Base-by-base conservation (phyloP, 768 basidiomycete species). In the Asterophora lycoperdoides region DNA sequence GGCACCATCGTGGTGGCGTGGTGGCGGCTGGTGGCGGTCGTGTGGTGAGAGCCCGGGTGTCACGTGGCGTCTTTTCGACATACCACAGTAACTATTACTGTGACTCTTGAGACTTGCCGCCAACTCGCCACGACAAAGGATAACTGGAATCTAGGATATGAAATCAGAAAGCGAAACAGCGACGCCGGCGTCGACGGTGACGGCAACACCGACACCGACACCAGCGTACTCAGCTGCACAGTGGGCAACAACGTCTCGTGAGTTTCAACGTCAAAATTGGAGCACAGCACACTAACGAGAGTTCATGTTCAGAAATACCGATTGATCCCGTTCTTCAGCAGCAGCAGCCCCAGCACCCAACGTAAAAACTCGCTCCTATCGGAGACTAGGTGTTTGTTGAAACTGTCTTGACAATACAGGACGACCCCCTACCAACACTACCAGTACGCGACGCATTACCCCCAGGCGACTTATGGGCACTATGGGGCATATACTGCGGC, bases 271-370 rank as follows among this genome's bases (percentile, higher is more conserved):
- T 34, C 30, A 32, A 13, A 32, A 33, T 17, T 41, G 10, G 2
- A 28, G 18, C 14, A 36, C 2, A 7, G 8, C 9, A 32, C 20
- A 26, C 35, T 46, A n/a, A 54, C 18, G 9, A n/a, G 14, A 32
- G 13, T 2, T 19, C 5, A 41, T 3, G n/a, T 42, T 9, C 56
- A 81, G 82, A 79, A 53, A 83, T 83, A 26, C 78, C 80, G 9
- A 83, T 84, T 44, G 82, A 85, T 60, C 81, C 83, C 26, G 79
- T 79, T n/a, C 69, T 85, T 37, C 83, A 84, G 63, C 78, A 84
- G 62, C 79, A 80, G 49, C 80, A 83, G 59, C 64, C 77, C 11
- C 69, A 69, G 36, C 72, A 71, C 56, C 64, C 70, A 50, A 68
- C 75, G 73, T 74, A 68, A 72, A 46, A 52, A 34, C 46, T 43